phyloP scores from a whole-genome alignment of 73 alveolate genomes.

The Uronychia binucleata region DNA sequence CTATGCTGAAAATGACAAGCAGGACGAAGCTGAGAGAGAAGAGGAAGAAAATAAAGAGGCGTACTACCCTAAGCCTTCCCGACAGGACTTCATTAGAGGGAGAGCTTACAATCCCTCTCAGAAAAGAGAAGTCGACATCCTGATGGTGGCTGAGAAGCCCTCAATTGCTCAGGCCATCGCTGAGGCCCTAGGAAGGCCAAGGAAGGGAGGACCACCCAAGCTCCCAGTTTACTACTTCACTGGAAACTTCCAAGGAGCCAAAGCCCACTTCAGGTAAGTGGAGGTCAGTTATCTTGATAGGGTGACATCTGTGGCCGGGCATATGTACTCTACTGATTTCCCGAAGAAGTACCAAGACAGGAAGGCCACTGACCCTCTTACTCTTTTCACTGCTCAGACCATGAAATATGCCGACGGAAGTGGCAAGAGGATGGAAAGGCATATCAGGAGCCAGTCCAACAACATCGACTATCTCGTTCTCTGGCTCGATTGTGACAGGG shows the following conservation, averaged over 20 bases:
- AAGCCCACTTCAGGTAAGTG: slow-evolving; percentile 54
- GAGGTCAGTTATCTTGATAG: slow-evolving; percentile 15
- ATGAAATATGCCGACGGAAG: slow-evolving; percentile 78
- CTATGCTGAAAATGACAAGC: slow-evolving; percentile 30
- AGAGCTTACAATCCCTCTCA: slow-evolving; percentile 42
- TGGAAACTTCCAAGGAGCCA: slow-evolving; percentile 71
- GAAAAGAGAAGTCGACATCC: slow-evolving; percentile 65
- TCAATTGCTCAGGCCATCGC: slow-evolving; percentile 97
- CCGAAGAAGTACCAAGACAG: slow-evolving; percentile 93
- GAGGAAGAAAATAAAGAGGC: slow-evolving; percentile 23
- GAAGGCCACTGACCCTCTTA: slow-evolving; percentile 95
- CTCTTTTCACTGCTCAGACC: slow-evolving; percentile 95
- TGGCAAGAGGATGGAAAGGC: slow-evolving; percentile 60
- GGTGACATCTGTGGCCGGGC: slow-evolving; percentile 96
- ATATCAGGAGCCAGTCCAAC: slow-evolving; percentile 59
- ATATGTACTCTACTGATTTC: slow-evolving; percentile 97
- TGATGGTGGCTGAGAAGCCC: slow-evolving; percentile 99
- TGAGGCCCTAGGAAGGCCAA: slow-evolving; percentile 75
- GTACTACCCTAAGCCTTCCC: slow-evolving; percentile 26
- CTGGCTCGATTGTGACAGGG: slow-evolving; percentile 99
- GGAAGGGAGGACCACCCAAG: slow-evolving; percentile 57
- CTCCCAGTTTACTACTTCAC: slow-evolving; percentile 73
- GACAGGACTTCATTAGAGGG: slow-evolving; percentile 13
- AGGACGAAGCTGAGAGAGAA: slow-evolving; percentile 35
- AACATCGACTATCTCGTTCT: slow-evolving; percentile 86